phyloP scores from a whole-genome alignment of 2,329 filamentous ascomycete genomes.

The Lecanoromycetidae sp. region DNA sequence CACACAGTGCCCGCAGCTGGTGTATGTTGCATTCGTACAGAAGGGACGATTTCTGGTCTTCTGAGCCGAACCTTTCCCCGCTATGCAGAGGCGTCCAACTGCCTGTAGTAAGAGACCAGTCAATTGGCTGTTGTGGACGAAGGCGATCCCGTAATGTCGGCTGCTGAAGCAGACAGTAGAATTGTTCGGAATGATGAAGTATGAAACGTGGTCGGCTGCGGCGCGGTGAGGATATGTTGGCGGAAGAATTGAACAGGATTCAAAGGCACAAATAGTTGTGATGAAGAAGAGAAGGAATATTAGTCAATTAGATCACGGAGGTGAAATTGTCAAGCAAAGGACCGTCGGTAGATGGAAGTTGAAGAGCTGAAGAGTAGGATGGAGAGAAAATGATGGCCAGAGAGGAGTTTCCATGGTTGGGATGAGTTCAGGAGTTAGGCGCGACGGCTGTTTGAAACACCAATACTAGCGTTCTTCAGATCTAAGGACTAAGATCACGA shows the following conservation, averaged over 20 bases:
- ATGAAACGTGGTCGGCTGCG: constrained; percentile 9
- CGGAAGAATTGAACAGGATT: neutral
- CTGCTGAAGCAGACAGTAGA: neutral
- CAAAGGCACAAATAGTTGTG: neutral
- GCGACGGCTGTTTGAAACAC: neutral
- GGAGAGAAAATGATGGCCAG: neutral
- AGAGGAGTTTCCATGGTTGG: too few species aligned
- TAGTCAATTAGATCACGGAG: constrained; percentile 7
- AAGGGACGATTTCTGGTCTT: neutral
- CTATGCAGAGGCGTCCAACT: too few species aligned
- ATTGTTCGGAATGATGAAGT: neutral
- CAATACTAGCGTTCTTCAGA: too few species aligned
- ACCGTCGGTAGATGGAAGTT: neutral
- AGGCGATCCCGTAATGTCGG: neutral
- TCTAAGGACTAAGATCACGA: neutral
- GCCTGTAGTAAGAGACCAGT: too few species aligned
- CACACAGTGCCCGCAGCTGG: neutral
- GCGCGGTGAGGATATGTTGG: constrained; percentile 1
- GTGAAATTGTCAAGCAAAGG: constrained; percentile 5
- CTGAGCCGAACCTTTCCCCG: neutral
- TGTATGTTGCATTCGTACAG: neutral
- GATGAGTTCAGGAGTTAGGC: too few species aligned
- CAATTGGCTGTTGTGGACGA: neutral
- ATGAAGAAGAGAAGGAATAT: constrained; percentile 6
- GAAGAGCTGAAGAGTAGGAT: neutral